Base-by-base conservation (phyloP, 805 yeast genomes). In the Metschnikowia matae region DNA sequence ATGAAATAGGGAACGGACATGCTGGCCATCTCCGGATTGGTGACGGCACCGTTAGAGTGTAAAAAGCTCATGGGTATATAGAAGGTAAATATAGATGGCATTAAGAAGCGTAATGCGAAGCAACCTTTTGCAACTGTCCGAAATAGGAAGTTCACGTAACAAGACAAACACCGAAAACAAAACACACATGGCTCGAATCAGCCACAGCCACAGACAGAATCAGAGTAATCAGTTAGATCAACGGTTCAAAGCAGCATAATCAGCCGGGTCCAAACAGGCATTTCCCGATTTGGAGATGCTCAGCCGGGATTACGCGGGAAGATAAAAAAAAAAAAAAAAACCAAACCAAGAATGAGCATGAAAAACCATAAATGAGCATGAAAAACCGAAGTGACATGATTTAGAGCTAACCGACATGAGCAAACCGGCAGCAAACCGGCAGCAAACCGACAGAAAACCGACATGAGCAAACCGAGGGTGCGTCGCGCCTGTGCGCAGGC, bases 401-500 rank as follows among this genome's bases (percentile, higher is more conserved):
- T 26, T 35, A n/a, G 21, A 10, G 18, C 17, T 20, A 42, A 17
- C 31, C 29, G 29, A 18, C 14, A 20, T 32, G n/a, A 29, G 21
- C 37, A 42, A 42, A 32, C 45, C 45, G 45, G n/a, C n/a, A 29
- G 23, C 29, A 42, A 42, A 33, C 36, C 36, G 29, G n/a, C 15
- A 29, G 35, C 37, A 42, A 42, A 40, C 43, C 43, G 43, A 40
- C 8, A n/a, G 26, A n/a, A 13, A 41, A 15, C 20, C 29, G 18
- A 20, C 17, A 20, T 32, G 29, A 29, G 21, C 37, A 42, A 42
- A 32, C 45, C 45, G 45, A 42, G 45, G 45, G 38, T 42, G 38
- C 45, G 45, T 42, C 37, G 29, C 40, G 40, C 39, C 20, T 20
- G 17, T 20, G 40, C 40, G 40, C 40, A 38, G 21, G 13, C 40